Base-by-base conservation (phyloP, 2,329 filamentous ascomycete genomes). In the Dactylellina parvicollis region DNA sequence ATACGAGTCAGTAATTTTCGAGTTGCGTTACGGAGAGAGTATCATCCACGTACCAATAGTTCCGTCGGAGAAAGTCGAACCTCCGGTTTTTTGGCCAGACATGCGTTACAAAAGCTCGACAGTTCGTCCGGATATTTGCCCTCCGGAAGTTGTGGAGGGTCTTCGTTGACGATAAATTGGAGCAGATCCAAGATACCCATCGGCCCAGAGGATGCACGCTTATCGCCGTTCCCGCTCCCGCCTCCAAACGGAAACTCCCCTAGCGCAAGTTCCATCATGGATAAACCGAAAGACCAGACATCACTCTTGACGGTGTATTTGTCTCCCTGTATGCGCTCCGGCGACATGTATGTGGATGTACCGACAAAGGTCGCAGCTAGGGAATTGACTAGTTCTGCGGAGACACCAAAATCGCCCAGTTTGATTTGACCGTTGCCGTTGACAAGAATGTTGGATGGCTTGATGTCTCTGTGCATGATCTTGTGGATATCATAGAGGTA, bases 401-500 rank as follows among this genome's bases (percentile, higher is more conserved):
- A 97, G n/a, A 99, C 95, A 77, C 95, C 95, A 80, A 99, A 99
- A 81, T 99, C 95, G 82, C 94, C 98, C 4, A 99, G 87, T 83
- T 99, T 99, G 85, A 99, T 98, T 77, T 90, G 88, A 10, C 95
- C 95, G 62, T 89, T 88, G 16, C 93, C 97, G 84, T 98, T 98
- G 79, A 98, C 91, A 24, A 99, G 85, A 69, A 99, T 93, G 80
- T 99, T 99, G 46, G 95, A 98, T 0, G 95, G 95, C 80, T 99
- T 99, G 83, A 99, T 96, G 80, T 99, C 95, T 81, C 95, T 89
- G 81, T 99, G 95, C 93, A 99, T 98, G 80, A 99, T 99, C 79
- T 95, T 92, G 80, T 98, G 93, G 77, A 92, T 91, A 77, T 90
- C 89, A 83, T 98, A 99, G 52, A 99, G 89, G 80, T 99, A 99